Evolutionary conservation across 805 yeast species (phyloP).

Genomic region (Pichia exigua): DNA sequence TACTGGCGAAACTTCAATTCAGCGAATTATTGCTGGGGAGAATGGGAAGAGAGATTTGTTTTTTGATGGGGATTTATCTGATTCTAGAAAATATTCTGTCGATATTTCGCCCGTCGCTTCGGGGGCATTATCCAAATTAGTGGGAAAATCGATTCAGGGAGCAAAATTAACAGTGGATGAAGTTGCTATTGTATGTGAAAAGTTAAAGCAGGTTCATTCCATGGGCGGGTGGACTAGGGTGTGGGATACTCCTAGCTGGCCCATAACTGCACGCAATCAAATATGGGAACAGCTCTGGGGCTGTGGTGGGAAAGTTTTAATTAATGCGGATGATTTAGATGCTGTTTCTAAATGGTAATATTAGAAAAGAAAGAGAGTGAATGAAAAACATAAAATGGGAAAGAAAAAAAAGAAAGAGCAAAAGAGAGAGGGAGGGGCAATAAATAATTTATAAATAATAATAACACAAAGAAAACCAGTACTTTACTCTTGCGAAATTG

Average conservation of each 20-base stretch:
- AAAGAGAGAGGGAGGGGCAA: not conserved
- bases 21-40: slow-evolving; percentile 21
- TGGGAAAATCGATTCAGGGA: not conserved
- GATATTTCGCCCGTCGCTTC: slow-evolving; percentile 4
- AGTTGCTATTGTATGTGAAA: slow-evolving; percentile 18
- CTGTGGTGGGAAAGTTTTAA: slow-evolving; percentile 43
- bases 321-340: slow-evolving; percentile 56
- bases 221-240: slow-evolving; percentile 48
- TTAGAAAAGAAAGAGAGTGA: not conserved
- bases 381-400: not conserved
- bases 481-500: not conserved
- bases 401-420: not conserved
- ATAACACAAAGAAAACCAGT: not conserved
- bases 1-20: slow-evolving; percentile 58
- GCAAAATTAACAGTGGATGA: slow-evolving; percentile 28
- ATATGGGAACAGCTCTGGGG: slow-evolving; percentile 42
- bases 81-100: slow-evolving; percentile 8
- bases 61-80: slow-evolving; percentile 33
- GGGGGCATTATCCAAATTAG: not conserved
- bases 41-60: slow-evolving; percentile 31
- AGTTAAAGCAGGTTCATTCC: slow-evolving; percentile 39
- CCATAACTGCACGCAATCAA: slow-evolving; percentile 34
- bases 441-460: not conserved
- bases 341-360: slow-evolving; percentile 1
- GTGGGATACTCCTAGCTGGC: slow-evolving; percentile 74